A percentile compares a stretch with the other conserved stretches of the same genome.
Conservation (phyloP, 495 filamentous ascomycete genomes). For the Daldinia grandis region DNA sequence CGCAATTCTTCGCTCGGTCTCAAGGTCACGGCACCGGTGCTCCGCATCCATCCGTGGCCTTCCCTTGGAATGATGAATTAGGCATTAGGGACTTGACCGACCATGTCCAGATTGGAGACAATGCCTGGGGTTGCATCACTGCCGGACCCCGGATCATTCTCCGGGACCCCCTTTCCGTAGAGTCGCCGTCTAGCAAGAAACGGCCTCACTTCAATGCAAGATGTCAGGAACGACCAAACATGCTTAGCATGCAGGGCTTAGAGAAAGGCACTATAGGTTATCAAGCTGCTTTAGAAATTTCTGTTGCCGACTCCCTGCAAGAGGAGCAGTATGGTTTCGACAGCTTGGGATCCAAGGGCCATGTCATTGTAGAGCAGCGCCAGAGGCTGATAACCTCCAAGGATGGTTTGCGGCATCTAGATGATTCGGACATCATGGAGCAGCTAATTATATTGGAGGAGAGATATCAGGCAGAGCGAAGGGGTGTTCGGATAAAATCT, state of each 20-base stretch:
- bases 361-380: conserved; percentile 56
- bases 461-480: conserved; percentile 54
- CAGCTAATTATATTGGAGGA: conserved; percentile 58
- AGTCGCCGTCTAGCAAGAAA: conserved; percentile 50
- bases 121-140: conserved; percentile 62
- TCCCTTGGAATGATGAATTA: conserved; percentile 73
- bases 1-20: conserved; percentile 72
- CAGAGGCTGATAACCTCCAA: conserved; percentile 59
- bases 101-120: conserved; percentile 63
- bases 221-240: conserved; percentile 71
- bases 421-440: conserved; percentile 61
- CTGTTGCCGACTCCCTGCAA: conserved; percentile 68
- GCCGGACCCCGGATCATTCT: conserved; percentile 61
- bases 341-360: conserved; percentile 52
- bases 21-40: conserved; percentile 62
- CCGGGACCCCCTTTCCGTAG: conserved; percentile 50
- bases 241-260: conserved; percentile 75
- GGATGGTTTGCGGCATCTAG: conserved; percentile 59
- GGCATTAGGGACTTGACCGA: conserved; percentile 70
- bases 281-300: conserved; percentile 73
- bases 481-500: conserved; percentile 46
- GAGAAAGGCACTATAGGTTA: conserved; percentile 82
- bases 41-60: conserved; percentile 71
- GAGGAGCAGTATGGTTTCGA: conserved; percentile 61
- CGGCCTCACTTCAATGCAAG: conserved; percentile 65